These are phyloP conservation scores for Rhodomyrtus psidioides DNA, from an alignment of 441 rosid genomes.

Conservation along the genomic window DNA sequence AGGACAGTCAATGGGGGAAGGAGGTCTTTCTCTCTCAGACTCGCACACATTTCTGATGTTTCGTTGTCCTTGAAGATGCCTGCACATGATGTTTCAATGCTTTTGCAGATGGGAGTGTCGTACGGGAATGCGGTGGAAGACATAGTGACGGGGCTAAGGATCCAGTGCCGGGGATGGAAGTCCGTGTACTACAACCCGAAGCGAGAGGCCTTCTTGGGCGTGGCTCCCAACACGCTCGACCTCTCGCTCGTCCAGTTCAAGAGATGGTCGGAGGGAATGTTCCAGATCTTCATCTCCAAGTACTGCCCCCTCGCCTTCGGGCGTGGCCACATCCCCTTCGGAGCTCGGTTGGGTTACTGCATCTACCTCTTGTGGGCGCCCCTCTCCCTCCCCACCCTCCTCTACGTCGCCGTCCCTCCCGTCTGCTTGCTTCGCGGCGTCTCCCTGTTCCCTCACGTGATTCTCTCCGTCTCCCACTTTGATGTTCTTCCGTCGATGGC, in stretches of 20 bases:
- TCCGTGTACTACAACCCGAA: constrained; percentile 9
- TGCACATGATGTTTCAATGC: background rate
- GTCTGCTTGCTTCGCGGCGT: constrained; percentile 9
- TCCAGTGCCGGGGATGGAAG: constrained; percentile 18
- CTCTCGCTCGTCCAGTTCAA: constrained; percentile 8
- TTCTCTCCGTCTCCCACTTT: background rate
- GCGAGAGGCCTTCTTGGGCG: constrained; percentile 12
- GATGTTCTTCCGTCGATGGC: background rate
- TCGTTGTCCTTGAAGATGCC: background rate
- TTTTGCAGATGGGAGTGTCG: constrained; percentile 14
- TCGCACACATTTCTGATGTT: background rate
- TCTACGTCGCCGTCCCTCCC: constrained; percentile 11
- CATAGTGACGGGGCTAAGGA: constrained; percentile 7
- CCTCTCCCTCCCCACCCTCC: constrained; percentile 7
- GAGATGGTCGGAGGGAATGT: constrained; percentile 20
- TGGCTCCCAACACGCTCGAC: constrained; percentile 13
- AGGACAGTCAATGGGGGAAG: constrained; percentile 55
- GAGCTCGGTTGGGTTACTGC: constrained; percentile 14
- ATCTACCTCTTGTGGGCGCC: constrained; percentile 16
- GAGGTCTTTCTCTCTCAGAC: constrained; percentile 28
- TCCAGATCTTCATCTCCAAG: constrained; percentile 19
- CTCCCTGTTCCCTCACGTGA: constrained; percentile 19
- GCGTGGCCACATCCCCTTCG: constrained; percentile 3
- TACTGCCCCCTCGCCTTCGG: constrained; percentile 16
- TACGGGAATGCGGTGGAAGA: constrained; percentile 18